Evolutionary conservation across 768 basidiomycete species (phyloP), one percentile per base, ranked within the genome.

Genomic region (Leccinellum luteum): DNA sequence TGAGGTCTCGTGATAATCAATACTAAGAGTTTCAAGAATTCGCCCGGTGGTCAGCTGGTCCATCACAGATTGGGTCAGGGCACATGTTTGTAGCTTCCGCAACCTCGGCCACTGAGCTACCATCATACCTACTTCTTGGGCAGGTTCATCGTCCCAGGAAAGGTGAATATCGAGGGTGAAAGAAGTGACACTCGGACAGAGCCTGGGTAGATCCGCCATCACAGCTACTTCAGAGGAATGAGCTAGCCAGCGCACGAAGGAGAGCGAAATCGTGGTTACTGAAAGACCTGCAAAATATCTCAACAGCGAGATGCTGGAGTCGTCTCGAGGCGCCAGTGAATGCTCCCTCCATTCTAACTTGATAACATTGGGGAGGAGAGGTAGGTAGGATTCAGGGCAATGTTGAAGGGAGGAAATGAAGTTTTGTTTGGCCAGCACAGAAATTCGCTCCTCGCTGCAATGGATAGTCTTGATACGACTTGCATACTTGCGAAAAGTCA

Each of bases 321-420:
- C 57, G 12, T 28, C 27, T 19, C 38, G 31, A 13, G 54, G 14
- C 3, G 56, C 47, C 48, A 54, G 27, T 12, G 58, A 51, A 28
- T 10, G 28, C 10, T 60, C 60, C 48, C 49, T 41, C 64, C 68
- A 70, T n/a, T 48, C 48, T 14, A 69, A 35, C 27, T 49, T 32
- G 9, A 30, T 52, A 23, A 64, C 30, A 31, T 63, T 69, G n/a
- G 69, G 67, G 17, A 69, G 60, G 41, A 69, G 64, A 12, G 66
- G 65, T 4, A 59, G 27, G 30, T 54, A 58, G n/a, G 52, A 41
- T 19, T 49, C 12, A 2, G 69, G 56, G 25, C 35, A 64, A 1
- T 30, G 34, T 51, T 52, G 44, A 25, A 71, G 45, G 23, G 54
- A 27, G 6, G 60, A 7, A n/a, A 62, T 45, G n/a, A 57, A 34